Base-by-base conservation (phyloP, 352 stramenopile species). In the Globisporangium alternatum region DNA sequence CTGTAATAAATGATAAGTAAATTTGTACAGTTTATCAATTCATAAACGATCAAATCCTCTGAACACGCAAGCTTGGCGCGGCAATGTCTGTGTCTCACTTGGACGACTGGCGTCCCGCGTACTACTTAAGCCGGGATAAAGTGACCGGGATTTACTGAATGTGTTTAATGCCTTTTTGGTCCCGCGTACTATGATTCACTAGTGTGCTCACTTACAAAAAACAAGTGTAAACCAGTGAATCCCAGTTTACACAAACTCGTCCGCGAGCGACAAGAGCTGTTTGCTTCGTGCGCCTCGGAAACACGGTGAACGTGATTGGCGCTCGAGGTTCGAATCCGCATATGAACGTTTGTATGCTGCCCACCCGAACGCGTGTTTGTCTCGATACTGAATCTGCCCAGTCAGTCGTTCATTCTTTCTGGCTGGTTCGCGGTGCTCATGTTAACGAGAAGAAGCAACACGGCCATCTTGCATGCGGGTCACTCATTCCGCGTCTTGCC, bases 401-500 rank as follows among this genome's bases (percentile, higher is more conserved):
- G 12, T 15, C 33, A 25, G 25, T 17, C 2, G 21, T 22, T n/a
- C 28, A 17, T 25, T 25, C 28, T 37, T 56, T 30, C 28, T 43
- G 21, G 51, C 28, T 57, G 25, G 51, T 13, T 21, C 19, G 9
- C 28, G 17, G 30, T 57, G 51, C 35, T 30, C 28, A 56, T 37
- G 0, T 47, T 47, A 21, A 21, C 19, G 17, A 57, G 15, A 37
- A 8, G 25, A 19, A 41, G 8, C 49, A 37, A 56, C 21, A 53
- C n/a, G 28, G 5, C 3, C 1, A 3, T 43, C 10, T 5, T n/a
- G 4, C 13, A 54, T 54, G 47, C 8, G 10, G 35, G 48, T 5
- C 22, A 51, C 44, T 74, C 74, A 81, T 76, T 77, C 60, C 47
- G 37, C 44, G 55, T 76, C 62, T 80, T 65, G 37, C 71, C 62